Conservation (phyloP, 768 basidiomycete species). For the Tylopilus vinaceipallidus region DNA sequence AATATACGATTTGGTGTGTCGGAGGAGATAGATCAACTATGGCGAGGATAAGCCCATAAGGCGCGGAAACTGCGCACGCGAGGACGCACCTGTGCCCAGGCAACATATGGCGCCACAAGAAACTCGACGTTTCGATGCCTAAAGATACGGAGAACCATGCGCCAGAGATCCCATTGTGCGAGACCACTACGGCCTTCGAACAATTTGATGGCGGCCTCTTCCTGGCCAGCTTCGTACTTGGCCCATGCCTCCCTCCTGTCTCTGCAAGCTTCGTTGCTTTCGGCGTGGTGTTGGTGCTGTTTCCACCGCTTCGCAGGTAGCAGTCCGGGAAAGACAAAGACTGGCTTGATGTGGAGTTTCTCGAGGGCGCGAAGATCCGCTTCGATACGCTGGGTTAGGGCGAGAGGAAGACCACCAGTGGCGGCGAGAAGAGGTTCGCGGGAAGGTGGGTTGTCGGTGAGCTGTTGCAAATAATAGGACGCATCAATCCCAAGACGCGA, state of each 20-base stretch:
- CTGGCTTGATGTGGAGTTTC: constrained; percentile 91
- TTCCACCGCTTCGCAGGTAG: constrained; percentile 74
- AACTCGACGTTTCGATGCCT: constrained; percentile 95
- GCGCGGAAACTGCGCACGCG: background rate
- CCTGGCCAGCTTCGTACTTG: constrained; percentile 89
- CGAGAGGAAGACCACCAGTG: constrained; percentile 91
- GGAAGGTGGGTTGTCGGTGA: constrained; percentile 73
- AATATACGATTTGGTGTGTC: constrained; percentile 90
- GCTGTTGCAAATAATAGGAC: constrained; percentile 77
- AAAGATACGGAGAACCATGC: constrained; percentile 88
- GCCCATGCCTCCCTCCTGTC: constrained; percentile 87
- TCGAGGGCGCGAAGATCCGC: constrained; percentile 88
- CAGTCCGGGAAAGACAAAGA: constrained; percentile 96
- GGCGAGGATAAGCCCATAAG: constrained; percentile 6
- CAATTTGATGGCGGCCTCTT: constrained; percentile 81
- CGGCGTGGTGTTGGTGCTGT: constrained; percentile 46
- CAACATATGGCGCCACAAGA: constrained; percentile 91
- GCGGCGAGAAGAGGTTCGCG: constrained; percentile 92
- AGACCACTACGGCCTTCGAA: constrained; percentile 76
- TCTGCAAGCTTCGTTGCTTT: constrained; percentile 65
- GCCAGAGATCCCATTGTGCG: constrained; percentile 90
- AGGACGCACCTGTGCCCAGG: constrained; percentile 87
- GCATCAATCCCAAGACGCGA: constrained; percentile 98
- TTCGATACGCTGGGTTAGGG: constrained; percentile 85
- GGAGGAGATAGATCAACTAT: constrained; percentile 92